Base-by-base conservation (phyloP, 2,329 filamentous ascomycete species). In the Hymenoscyphus albidus region DNA sequence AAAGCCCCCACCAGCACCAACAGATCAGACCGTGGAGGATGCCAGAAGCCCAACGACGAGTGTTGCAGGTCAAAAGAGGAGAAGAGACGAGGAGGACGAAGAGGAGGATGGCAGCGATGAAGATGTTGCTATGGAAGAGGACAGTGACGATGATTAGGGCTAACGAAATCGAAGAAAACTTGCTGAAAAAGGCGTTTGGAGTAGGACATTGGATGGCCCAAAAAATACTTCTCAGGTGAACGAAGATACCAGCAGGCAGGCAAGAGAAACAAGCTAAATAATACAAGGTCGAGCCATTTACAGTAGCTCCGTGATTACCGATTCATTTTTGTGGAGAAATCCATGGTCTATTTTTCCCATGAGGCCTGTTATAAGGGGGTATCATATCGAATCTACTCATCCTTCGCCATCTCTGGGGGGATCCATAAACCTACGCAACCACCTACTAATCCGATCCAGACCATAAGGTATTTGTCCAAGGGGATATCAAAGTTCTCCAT, bases 401-500 rank as follows among this genome's bases (percentile, higher is more conserved):
- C 58, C 42, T 64, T 22, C 16, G 82, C 84, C 84, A 94, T 84
- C 74, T 88, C 85, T 73, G 85, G 84, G 64, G 92, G 91, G 68
- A 96, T 80, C 82, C 87, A 87, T 69, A 98, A 81, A 64, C 92
- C 91, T 51, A 97, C 89, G 70, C 87, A 88, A 61, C 86, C 86
- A 65, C 93, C 94, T 56, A 96, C 86, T 64, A 96, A 80, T n/a
- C 93, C 93, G 67, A 97, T 82, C 93, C 94, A 98, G 63, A 92
- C 79, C 78, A 92, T 85, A 73, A 98, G 82, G 80, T 98, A 98
- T 71, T 88, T 82, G 72, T 88, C 77, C 75, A 82, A 80, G 74
- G 81, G 77, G 71, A 85, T 87, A 51, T 73, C 68, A 72, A 92
- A 87, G 61, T 80, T 81, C 70, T 81, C 81, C 84, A 98, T 90